Evolutionary conservation across 2,329 filamentous ascomycete species (phyloP).

Genomic region (Aspergillus felis): DNA sequence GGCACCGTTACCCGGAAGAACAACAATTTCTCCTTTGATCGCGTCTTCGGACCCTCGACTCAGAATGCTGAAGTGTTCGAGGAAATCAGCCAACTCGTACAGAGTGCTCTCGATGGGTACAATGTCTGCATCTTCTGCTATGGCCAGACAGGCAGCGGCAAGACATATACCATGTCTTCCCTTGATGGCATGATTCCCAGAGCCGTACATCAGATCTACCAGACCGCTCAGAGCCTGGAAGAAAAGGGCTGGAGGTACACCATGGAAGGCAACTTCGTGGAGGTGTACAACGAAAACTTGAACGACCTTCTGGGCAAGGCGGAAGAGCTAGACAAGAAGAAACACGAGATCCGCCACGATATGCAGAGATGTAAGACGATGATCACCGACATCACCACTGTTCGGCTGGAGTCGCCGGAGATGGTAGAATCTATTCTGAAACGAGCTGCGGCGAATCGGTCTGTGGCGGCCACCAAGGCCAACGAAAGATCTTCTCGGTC

Average conservation of each 20-base stretch:
- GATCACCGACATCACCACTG: constrained; percentile 74
- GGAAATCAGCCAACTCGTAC: constrained; percentile 94
- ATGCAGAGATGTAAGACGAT: constrained; percentile 74
- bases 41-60: constrained; percentile 75
- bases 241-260: constrained; percentile 92
- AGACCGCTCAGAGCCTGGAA: constrained; percentile 74
- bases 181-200: constrained; percentile 91
- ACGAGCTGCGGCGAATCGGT: constrained; percentile 79
- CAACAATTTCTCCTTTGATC: constrained; percentile 85
- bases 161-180: constrained; percentile 94
- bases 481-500: constrained; percentile 93
- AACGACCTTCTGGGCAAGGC: constrained; percentile 79
- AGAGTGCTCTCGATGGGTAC: constrained; percentile 93
- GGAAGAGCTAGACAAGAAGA: constrained; percentile 71
- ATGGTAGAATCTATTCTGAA: constrained; percentile 76
- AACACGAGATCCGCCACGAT: constrained; percentile 87
- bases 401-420: constrained; percentile 71
- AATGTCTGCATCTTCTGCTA: constrained; percentile 99
- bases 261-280: constrained; percentile 92
- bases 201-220: constrained; percentile 89
- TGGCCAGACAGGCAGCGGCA: constrained; percentile 93
- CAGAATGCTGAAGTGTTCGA: constrained; percentile 87
- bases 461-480: constrained; percentile 93
- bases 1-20: constrained; percentile 73
- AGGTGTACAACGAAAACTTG: constrained; percentile 97